These are phyloP conservation scores for Pseudodiploospora longispora DNA, from an alignment of 2,329 filamentous ascomycete genomes.

Conservation along the genomic window DNA sequence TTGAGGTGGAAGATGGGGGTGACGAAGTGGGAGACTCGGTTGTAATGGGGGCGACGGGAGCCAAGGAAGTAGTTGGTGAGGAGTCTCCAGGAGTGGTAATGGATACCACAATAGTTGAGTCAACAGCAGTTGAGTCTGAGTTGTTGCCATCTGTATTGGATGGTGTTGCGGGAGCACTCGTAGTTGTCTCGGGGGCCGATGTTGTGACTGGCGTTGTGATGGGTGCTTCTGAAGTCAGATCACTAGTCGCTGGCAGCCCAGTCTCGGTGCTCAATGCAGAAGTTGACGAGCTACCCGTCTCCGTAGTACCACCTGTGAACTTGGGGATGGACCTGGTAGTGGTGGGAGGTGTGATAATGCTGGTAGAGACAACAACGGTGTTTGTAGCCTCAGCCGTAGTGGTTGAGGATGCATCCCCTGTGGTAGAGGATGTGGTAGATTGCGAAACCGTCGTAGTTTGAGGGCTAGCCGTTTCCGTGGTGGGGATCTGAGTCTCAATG, in stretches of 20 bases:
- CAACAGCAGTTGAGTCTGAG: background rate
- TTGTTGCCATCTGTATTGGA: no score
- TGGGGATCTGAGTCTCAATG: no score
- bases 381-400: background rate
- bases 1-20: constrained; percentile 1
- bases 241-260: no score
- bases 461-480: no score
- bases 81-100: background rate
- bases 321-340: background rate
- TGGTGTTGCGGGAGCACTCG: no score
- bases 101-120: background rate
- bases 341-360: background rate
- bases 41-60: background rate
- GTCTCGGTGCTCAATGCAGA: no score
- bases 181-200: no score
- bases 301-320: background rate
- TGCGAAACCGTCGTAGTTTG: no score
- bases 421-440: background rate
- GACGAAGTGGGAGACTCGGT: background rate
- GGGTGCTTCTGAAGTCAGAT: no score
- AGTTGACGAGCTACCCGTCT: background rate
- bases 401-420: background rate
- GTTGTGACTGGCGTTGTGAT: no score
- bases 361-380: background rate
- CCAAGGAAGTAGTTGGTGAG: background rate